These are phyloP conservation scores for Amaranthus tricolor DNA, from an alignment of 179 eudicot genomes.

Conservation along the genomic window DNA sequence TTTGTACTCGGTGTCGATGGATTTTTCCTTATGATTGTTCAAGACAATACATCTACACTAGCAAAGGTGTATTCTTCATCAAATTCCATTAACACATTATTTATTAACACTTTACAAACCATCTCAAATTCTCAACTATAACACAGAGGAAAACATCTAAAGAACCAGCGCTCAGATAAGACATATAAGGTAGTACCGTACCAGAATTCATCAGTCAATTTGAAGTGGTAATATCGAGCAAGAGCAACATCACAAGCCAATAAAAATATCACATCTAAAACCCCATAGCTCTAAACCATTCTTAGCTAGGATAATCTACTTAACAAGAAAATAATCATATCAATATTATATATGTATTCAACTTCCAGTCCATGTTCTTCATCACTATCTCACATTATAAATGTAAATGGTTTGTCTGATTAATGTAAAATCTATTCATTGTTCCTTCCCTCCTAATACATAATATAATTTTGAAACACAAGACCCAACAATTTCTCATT, in stretches of 20 bases:
- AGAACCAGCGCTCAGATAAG: background rate
- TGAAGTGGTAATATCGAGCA: background rate
- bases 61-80: background rate
- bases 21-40: background rate
- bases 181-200: background rate
- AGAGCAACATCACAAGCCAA: background rate
- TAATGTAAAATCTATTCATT: background rate
- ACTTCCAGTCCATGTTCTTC: background rate
- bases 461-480: background rate
- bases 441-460: background rate
- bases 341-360: background rate
- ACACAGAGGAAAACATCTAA: background rate
- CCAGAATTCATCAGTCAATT: background rate
- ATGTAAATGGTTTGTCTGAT: background rate
- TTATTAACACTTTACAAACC: background rate
- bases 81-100: background rate
- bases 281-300: constrained; percentile 1
- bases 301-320: background rate
- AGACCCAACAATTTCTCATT: background rate
- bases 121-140: background rate
- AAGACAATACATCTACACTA: background rate
- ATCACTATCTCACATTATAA: background rate
- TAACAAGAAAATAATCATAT: background rate
- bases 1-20: too few relatives aligned
- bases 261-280: background rate